Evolutionary conservation across 164 flowering plant genomes (phyloP).

Genomic region (Vitis amurensis): DNA sequence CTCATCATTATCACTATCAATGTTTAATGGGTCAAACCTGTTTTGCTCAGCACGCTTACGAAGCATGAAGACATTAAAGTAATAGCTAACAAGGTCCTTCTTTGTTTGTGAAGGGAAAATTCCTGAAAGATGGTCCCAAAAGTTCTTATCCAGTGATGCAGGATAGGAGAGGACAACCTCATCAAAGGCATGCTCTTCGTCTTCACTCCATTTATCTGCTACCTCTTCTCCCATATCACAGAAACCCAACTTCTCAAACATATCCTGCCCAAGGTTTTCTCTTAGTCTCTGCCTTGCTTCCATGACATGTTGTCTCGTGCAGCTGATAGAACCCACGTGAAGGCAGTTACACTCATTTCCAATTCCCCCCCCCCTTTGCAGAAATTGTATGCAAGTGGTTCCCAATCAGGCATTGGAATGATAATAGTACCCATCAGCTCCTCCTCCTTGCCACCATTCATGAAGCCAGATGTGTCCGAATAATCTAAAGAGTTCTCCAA

Average conservation of each 20-base stretch:
- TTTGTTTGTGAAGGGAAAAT: constrained; percentile 42
- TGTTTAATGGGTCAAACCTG: constrained; percentile 32
- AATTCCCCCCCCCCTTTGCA: constrained; percentile 21
- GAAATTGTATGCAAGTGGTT: neutral
- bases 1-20: constrained; percentile 67
- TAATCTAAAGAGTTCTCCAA: neutral
- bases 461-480: neutral
- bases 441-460: constrained; percentile 11
- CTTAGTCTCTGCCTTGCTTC: constrained; percentile 44
- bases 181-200: constrained; percentile 43
- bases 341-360: constrained; percentile 35
- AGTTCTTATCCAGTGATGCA: constrained; percentile 38
- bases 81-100: constrained; percentile 57
- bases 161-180: constrained; percentile 41
- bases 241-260: constrained; percentile 46
- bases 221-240: constrained; percentile 57
- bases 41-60: constrained; percentile 56
- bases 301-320: constrained; percentile 39
- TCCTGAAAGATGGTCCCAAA: constrained; percentile 39
- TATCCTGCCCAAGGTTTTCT: constrained; percentile 31
- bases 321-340: constrained; percentile 43
- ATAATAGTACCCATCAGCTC: constrained; percentile 34
- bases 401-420: constrained; percentile 34
- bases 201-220: constrained; percentile 43
- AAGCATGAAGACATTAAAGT: constrained; percentile 60